Conservation (phyloP, 2,329 filamentous ascomycete species). For the Cladobotryum mycophilum region DNA sequence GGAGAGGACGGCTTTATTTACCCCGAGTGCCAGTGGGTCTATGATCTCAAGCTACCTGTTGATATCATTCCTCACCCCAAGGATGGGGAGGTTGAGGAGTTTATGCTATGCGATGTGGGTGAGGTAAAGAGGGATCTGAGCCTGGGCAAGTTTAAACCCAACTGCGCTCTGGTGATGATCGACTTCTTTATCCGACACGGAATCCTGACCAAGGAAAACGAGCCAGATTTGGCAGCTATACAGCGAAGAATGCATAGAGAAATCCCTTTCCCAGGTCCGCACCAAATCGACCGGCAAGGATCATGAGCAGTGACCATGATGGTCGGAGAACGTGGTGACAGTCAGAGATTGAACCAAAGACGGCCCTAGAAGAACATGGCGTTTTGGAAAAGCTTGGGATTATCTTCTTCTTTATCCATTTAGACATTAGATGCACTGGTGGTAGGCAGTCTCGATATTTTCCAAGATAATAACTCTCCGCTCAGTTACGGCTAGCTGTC, state of each 20-base stretch:
- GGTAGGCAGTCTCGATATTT: background rate
- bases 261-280: constrained; percentile 71
- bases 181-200: constrained; percentile 89
- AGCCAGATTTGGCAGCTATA: constrained; percentile 73
- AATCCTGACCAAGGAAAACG: constrained; percentile 70
- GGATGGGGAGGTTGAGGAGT: constrained; percentile 85
- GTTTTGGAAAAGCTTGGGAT: background rate
- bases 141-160: constrained; percentile 80
- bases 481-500: background rate
- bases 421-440: background rate
- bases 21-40: constrained; percentile 87
- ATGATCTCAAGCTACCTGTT: constrained; percentile 71
- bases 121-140: constrained; percentile 66
- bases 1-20: constrained; percentile 79
- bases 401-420: background rate
- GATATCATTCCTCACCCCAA: constrained; percentile 67
- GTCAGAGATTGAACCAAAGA: background rate
- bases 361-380: background rate
- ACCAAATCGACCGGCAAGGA: constrained; percentile 33
- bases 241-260: constrained; percentile 66
- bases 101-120: constrained; percentile 70
- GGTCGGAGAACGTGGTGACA: background rate
- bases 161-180: constrained; percentile 75
- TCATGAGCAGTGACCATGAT: background rate
- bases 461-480: background rate